A percentile compares a stretch with the other conserved stretches of the same genome.
These are phyloP conservation scores for Candida golubevii DNA, from an alignment of 805 yeast species.

Conservation along the genomic window DNA sequence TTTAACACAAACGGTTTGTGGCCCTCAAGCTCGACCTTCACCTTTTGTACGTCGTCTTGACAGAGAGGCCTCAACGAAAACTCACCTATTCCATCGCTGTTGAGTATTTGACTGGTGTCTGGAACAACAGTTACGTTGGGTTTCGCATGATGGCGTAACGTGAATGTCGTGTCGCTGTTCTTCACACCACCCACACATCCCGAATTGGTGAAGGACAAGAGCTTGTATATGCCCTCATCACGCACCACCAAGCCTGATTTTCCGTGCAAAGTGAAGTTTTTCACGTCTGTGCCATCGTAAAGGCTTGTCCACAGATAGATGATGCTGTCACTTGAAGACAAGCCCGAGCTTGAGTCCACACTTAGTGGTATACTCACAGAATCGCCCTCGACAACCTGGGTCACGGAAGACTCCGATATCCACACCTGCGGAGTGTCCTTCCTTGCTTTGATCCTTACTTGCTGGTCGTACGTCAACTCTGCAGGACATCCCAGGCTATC, in stretches of 20 bases:
- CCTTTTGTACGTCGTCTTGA: conserved; percentile 24
- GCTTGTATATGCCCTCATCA: conserved; percentile 41
- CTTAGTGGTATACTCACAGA: conserved; percentile 50
- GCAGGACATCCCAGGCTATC: conserved; percentile 81
- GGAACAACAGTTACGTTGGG: conserved; percentile 13
- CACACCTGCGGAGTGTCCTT: conserved; percentile 56
- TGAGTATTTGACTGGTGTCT: conserved; percentile 16
- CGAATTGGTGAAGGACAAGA: conserved; percentile 36
- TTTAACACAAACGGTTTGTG: conserved; percentile 64
- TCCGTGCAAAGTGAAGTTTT: conserved; percentile 10
- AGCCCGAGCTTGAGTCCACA: conserved; percentile 32
- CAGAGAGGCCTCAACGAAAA: conserved; percentile 29
- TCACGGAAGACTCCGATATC: conserved; percentile 24
- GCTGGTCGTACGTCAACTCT: conserved; percentile 60
- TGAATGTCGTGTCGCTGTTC: conserved; percentile 10
- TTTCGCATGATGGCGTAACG: conserved; percentile 24
- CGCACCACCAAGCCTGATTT: conserved; percentile 22
- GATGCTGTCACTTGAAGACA: conserved; percentile 26
- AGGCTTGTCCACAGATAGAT: conserved; percentile 26
- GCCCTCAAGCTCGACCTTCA: conserved; percentile 47
- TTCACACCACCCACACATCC: conserved; percentile 43
- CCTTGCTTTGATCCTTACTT: conserved; percentile 58
- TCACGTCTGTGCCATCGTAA: conserved; percentile 11
- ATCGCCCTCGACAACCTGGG: conserved; percentile 59
- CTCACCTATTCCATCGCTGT: conserved; percentile 1